Conservation (phyloP, 306 rosid genomes). For the Luffa acutangula region DNA sequence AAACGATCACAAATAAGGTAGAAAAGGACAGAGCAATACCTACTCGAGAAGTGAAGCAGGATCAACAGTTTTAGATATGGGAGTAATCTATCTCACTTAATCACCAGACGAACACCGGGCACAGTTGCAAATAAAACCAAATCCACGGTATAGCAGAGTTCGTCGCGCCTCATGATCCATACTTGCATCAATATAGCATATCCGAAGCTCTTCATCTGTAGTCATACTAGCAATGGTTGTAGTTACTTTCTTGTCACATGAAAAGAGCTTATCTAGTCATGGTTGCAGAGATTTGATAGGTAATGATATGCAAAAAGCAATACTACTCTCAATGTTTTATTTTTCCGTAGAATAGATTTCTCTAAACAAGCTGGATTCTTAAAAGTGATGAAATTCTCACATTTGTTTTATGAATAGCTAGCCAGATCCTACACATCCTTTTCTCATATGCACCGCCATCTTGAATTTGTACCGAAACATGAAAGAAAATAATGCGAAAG, state of each 20-base stretch:
- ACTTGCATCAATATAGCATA: constrained; percentile 88
- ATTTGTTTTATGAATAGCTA: not conserved
- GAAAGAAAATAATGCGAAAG: not conserved
- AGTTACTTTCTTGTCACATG: not conserved
- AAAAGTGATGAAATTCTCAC: not conserved
- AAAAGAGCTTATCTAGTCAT: not conserved
- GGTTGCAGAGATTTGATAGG: not conserved
- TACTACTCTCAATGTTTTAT: not conserved
- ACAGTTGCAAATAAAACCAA: constrained; percentile 77
- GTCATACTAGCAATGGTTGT: not conserved
- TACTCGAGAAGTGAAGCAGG: not conserved
- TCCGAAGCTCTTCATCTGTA: constrained; percentile 87
- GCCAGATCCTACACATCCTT: not conserved
- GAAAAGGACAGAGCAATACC: not conserved
- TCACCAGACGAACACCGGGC: constrained; percentile 54
- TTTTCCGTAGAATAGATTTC: not conserved
- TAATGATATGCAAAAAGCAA: not conserved
- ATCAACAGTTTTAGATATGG: not conserved
- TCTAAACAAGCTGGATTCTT: not conserved
- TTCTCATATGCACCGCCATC: not conserved
- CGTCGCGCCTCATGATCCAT: constrained; percentile 55
- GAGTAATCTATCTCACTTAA: not conserved
- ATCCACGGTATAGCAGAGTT: constrained; percentile 45
- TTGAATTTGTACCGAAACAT: not conserved
- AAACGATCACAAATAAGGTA: not conserved